A percentile compares a stretch with the other conserved stretches of the same genome.
These are phyloP conservation scores for Dendrobium officinale DNA, from an alignment of 106 monocot genomes.

Conservation along the genomic window DNA sequence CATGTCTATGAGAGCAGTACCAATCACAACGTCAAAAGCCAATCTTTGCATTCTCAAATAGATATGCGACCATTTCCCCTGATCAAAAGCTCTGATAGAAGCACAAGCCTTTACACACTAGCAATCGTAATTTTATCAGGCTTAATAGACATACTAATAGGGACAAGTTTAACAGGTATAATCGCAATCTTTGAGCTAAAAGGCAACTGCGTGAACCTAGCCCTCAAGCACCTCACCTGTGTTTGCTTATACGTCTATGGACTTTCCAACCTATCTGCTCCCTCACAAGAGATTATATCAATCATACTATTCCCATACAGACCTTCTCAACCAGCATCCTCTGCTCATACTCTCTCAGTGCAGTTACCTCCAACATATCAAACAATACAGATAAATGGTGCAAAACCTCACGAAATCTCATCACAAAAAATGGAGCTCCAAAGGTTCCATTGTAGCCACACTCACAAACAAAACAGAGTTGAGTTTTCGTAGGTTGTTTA, in stretches of 20 bases:
- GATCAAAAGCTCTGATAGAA: conserved; percentile 38
- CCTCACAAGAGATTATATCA: conserved; percentile 72
- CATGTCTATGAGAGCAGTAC: conserved; percentile 56
- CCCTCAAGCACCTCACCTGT: conserved; percentile 51
- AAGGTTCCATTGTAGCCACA: conserved; percentile 38
- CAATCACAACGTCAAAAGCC: conserved; percentile 29
- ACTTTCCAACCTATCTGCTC: conserved; percentile 45
- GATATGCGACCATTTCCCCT: conserved; percentile 39
- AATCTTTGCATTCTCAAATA: conserved; percentile 25
- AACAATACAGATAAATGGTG: conserved; percentile 56
- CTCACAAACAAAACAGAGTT: conserved; percentile 57
- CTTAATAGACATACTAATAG: too few relatives aligned
- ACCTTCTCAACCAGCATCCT: conserved; percentile 55
- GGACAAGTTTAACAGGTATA: too few relatives aligned
- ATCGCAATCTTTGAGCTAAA: conserved; percentile 22
- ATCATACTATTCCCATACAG: conserved; percentile 45
- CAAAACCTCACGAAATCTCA: conserved; percentile 58
- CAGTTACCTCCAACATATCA: conserved; percentile 57
- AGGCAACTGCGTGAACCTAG: conserved; percentile 53
- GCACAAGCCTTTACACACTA: conserved; percentile 36
- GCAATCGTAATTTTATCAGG: too few relatives aligned
- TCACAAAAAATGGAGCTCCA: conserved; percentile 66
- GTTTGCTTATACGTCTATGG: conserved; percentile 76
- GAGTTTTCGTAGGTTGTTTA: conserved; percentile 45
- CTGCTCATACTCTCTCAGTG: conserved; percentile 43